phyloP scores from a whole-genome alignment of 192 early-diverging fungal species.

The Mortierella antarctica region DNA sequence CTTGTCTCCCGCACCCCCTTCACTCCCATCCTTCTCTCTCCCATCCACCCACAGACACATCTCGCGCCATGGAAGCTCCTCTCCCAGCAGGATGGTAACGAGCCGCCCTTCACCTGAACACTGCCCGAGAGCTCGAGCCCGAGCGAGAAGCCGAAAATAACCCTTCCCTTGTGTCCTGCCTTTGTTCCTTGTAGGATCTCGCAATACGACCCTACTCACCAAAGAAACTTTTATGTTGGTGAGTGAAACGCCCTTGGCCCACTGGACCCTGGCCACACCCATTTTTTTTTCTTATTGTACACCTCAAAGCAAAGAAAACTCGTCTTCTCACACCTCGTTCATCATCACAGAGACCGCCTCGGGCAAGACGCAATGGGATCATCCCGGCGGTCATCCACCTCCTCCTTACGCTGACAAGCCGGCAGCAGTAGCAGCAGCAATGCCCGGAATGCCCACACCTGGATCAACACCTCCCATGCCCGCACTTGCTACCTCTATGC shows the following conservation, averaged over 20 bases:
- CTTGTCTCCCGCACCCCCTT: not conserved
- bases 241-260: not conserved
- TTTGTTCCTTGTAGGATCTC: slow-evolving; percentile 35
- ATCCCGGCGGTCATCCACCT: slow-evolving; percentile 18
- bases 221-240: slow-evolving; percentile 49
- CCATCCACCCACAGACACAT: not conserved
- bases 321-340: not conserved
- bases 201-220: slow-evolving; percentile 42
- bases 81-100: slow-evolving; percentile 45
- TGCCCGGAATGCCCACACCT: not conserved
- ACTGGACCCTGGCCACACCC: not conserved
- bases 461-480: no score
- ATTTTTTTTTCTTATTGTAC: not conserved
- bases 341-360: slow-evolving; percentile 29
- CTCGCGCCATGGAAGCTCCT: slow-evolving; percentile 33
- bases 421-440: not conserved
- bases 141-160: not conserved
- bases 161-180: not conserved
- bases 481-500: not conserved
- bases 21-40: not conserved
- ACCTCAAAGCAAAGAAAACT: not conserved
- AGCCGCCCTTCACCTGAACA: no score
- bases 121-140: not conserved
- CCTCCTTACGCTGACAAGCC: slow-evolving; percentile 26
- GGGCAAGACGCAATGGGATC: slow-evolving; percentile 49